A percentile compares a stretch with the other conserved stretches of the same genome.
These are phyloP conservation scores for Amanita exitialis DNA, from an alignment of 768 basidiomycete genomes.

Conservation along the genomic window DNA sequence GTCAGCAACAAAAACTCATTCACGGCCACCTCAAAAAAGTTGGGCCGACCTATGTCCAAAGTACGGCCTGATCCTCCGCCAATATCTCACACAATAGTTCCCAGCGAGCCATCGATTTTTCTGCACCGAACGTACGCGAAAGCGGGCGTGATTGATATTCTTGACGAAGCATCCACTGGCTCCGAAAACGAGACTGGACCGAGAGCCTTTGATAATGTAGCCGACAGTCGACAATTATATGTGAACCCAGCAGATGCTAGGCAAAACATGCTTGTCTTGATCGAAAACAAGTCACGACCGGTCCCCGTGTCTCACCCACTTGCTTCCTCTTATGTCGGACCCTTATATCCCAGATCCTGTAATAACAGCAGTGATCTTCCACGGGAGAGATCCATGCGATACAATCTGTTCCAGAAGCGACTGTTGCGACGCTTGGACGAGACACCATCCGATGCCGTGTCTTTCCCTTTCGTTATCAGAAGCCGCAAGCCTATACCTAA, in stretches of 20 bases:
- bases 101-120: background rate
- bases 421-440: slow-evolving; percentile 37
- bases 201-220: background rate
- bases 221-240: slow-evolving; percentile 3
- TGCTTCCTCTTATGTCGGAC: slow-evolving; percentile 22
- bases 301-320: slow-evolving; percentile 39
- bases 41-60: slow-evolving; percentile 7
- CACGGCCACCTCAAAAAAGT: background rate
- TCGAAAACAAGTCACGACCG: slow-evolving; percentile 35
- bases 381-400: slow-evolving; percentile 29
- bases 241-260: slow-evolving; percentile 17
- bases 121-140: background rate
- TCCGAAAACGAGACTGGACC: slow-evolving; percentile 23
- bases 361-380: slow-evolving; percentile 23
- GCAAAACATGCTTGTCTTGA: slow-evolving; percentile 30
- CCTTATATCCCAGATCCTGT: slow-evolving; percentile 47
- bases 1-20: slow-evolving; percentile 16
- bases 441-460: slow-evolving; percentile 28
- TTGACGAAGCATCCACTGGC: slow-evolving; percentile 25
- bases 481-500: slow-evolving; percentile 15
- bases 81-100: background rate
- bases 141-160: slow-evolving; percentile 8
- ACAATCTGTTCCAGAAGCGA: slow-evolving; percentile 37
- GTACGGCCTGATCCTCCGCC: slow-evolving; percentile 8
- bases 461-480: slow-evolving; percentile 34